Evolutionary conservation across 2,329 filamentous ascomycete species (phyloP), one percentile per base, ranked within the genome.

Genomic region (Ophiostoma ips): DNA sequence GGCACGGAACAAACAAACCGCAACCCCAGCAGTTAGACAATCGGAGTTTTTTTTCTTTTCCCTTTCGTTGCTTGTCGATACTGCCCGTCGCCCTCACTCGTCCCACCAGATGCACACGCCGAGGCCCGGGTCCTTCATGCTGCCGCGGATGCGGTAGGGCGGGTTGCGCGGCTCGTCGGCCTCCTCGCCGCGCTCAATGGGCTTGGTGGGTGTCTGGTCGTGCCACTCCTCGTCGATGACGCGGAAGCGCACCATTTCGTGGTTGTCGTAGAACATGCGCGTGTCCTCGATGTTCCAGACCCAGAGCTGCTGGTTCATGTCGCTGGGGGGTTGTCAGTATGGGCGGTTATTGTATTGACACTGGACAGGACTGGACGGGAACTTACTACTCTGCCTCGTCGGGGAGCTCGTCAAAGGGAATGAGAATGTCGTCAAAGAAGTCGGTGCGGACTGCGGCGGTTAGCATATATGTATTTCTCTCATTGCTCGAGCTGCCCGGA

Each of bases 391-490:
- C 75, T 24, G 81, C 79, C n/a, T 79, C 80, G 28, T 84, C 78
- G 36, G 88, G 84, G 4, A 94, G 72, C 55, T 86, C 79, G 50
- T 80, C 75, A 34, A 77, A 79, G 1, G 77, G 87, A 55, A 96
- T 79, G 52, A 87, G 83, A 31, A 98, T 87, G 55, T 96, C 89
- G 58, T 90, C 85, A 58, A 95, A 98, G 64, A 98, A 98, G 55
- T 95, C 87, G 4, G 89, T 83, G 46, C 81, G 80, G 53, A 96
- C 80, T 83, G 53, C 18, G 52, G 53, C 12, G 30, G 37, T 31
- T 35, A 18, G 35, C 8, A n/a, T 28, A 28, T 28, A 28, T 28
- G 24, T 28, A 28, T 28, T 4, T 28, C 8, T 28, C 24, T 28
- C n/a, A n/a, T n/a, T n/a, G n/a, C n/a, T n/a, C n/a, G n/a, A n/a